Base-by-base conservation (phyloP, 2,329 filamentous ascomycete genomes). In the Aphanocladium album region DNA sequence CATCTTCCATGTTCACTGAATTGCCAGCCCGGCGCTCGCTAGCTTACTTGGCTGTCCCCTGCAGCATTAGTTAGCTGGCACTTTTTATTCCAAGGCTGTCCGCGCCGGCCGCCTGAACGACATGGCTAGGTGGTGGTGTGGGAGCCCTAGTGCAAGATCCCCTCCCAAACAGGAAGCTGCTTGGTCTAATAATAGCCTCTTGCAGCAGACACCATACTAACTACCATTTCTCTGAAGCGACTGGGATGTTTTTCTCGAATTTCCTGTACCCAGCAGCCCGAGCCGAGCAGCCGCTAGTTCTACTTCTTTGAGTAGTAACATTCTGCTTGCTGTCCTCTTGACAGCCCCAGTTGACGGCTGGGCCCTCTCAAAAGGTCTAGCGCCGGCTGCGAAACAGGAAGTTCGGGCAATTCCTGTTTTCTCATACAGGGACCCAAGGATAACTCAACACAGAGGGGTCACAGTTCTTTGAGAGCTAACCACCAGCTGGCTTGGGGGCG, bases 81-180 rank as follows among this genome's bases (percentile, higher is more conserved):
- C 39, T 27, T 39, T 35, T 37, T 30, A 39, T 39, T 57, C 11
- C 43, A 49, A 47, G 17, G 54, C 54, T 57, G 45, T 25, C 27
- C 45, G 56, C 45, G 39, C 55, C 37, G 46, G 46, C 46, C 23
- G 55, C 45, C 35, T 50, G 30, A 50, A 41, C 33, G 45, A 47
- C 30, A 50, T 49, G n/a, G 47, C 16, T 25, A 52, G 37, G 11
- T 49, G 21, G 23, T 52, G 37, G n/a, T n/a, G n/a, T 58, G 37
- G 56, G 17, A 45, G 25, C 19, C 21, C 60, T 62, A 62, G 60
- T 59, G 60, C 60, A 60, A 62, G 60, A 56, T 60, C 56, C 23
- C 49, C 45, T 53, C 56, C 51, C 33, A 60, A 62, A 55, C 8
- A 62, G 60, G 60, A 62, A 62, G 60, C 60, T 62, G 56, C 30